These are phyloP conservation scores for Amylocystis lapponica DNA, from an alignment of 768 basidiomycete genomes.

Conservation along the genomic window DNA sequence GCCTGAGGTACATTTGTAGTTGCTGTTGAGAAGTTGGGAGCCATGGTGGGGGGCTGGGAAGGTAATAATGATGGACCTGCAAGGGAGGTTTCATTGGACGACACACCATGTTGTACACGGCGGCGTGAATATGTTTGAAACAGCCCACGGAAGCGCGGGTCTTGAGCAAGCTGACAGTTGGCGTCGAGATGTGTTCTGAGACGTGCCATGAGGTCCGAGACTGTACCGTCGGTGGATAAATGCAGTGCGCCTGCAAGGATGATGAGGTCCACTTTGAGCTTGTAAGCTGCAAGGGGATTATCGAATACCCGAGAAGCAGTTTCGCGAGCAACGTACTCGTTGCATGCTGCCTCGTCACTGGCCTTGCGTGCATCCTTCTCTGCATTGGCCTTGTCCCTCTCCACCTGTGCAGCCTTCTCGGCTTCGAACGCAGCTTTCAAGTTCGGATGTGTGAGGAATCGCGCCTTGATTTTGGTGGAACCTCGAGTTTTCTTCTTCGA, in stretches of 20 bases:
- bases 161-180: neutral
- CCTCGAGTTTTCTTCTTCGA: neutral
- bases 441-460: neutral
- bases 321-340: neutral
- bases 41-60: no score
- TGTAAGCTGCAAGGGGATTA: neutral
- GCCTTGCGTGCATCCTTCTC: neutral
- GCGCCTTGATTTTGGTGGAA: neutral
- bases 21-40: no score
- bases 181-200: neutral
- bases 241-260: neutral
- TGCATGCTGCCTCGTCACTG: neutral
- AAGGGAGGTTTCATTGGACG: no score
- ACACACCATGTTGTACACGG: no score
- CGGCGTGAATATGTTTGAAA: no score
- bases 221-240: neutral
- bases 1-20: no score
- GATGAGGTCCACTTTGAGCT: neutral
- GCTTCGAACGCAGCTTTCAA: neutral
- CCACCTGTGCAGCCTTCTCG: neutral
- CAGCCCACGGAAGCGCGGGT: no score
- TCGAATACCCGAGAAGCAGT: neutral
- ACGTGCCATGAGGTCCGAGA: neutral
- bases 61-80: no score
- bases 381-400: neutral